Evolutionary conservation across 2,329 filamentous ascomycete genomes (phyloP).

Genomic region (Ceratocystis destructans): DNA sequence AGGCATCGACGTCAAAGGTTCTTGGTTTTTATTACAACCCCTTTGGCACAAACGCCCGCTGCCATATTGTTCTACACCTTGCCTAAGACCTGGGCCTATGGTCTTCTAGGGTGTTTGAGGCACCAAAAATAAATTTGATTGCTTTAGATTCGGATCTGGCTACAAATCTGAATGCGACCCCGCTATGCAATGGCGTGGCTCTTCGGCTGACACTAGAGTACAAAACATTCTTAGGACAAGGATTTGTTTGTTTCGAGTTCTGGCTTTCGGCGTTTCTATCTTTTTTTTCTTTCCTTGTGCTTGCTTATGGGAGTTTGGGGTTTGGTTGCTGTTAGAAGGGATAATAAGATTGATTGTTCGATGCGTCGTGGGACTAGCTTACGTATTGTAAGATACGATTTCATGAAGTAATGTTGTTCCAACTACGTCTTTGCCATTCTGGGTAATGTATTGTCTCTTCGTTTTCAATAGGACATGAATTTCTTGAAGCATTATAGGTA

Average conservation of each 20-base stretch:
- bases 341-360: neutral
- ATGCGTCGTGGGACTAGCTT: neutral
- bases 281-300: neutral
- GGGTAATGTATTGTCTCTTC: no score
- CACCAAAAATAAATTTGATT: no score
- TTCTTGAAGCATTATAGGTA: no score
- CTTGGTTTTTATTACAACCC: neutral
- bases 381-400: neutral
- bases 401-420: neutral
- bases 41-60: neutral
- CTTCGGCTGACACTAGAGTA: no score
- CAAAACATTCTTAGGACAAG: no score
- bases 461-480: no score
- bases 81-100: no score
- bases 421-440: neutral
- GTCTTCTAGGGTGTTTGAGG: no score
- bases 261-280: neutral
- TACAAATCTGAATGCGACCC: no score
- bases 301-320: neutral
- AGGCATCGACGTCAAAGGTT: neutral
- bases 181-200: no score
- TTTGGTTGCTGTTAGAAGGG: neutral
- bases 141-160: no score
- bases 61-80: no score
- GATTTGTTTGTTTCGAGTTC: neutral